Evolutionary conservation across 2,329 filamentous ascomycete genomes (phyloP), one percentile per base, ranked within the genome.

Genomic region (Ceratocystis albifundus): DNA sequence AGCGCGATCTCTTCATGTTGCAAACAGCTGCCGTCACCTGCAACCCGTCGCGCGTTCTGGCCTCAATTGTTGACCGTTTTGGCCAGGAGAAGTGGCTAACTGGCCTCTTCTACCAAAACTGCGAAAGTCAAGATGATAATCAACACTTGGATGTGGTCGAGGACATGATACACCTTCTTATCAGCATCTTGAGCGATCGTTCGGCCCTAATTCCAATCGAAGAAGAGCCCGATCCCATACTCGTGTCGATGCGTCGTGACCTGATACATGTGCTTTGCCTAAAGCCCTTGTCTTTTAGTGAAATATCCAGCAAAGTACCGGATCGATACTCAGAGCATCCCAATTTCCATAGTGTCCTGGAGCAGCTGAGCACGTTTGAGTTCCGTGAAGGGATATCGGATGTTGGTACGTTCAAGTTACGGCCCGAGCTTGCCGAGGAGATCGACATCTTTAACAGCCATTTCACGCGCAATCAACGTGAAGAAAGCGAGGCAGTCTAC

Each of bases 391-490:
- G 93, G 4, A 77, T 97, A 41, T 90, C 89, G 3, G 94, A 99
- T 73, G 89, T 92, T 17, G 94, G 95, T 67, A 96, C 90, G 0
- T 99, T 99, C 72, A 91, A 96, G 74, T 79, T 99, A 64, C 94
- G 92, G 73, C 85, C 88, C 3, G 84, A 96, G 68, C 94, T 87
- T 71, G 82, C 96, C 48, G 88, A 93, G 70, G 83, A 95, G 61
- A 85, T 99, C 63, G 95, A 99, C 74, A 94, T 95, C 0, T 99
- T 96, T 74, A 94, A 92, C 72, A 89, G 92, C 5, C 91, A 97
- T 73, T 99, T 96, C 75, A 95, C 87, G 72, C 96, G 96, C 73
- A 99, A 99, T 72, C 93, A 97, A 74, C 85, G 94, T 63, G 94
- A 99, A 73, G 94, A 99, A 74, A 90, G 93, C 0, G 94, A 99